Base-by-base conservation (phyloP, 495 filamentous ascomycete genomes). In the Ramalina peruviana region DNA sequence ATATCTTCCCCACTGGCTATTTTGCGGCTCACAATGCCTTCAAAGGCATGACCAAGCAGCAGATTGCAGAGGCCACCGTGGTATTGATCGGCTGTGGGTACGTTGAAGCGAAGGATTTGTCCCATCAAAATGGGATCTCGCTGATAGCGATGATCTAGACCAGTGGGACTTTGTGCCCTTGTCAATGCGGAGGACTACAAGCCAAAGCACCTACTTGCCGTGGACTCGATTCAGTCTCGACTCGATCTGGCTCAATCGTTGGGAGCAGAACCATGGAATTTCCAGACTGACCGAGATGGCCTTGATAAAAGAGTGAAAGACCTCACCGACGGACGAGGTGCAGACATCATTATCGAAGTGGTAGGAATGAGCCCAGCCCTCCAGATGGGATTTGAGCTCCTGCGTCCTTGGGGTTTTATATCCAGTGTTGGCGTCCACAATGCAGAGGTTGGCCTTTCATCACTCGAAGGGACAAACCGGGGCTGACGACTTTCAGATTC, bases 381-480 rank as follows among this genome's bases (percentile, higher is more conserved):
- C 60, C 78, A 73, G 61, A 87, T 86, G 49, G 86, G 79, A 0
- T 95, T 85, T 64, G 88, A 96, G 40, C 65, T 95, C 37, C 54
- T 98, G 38, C 74, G 92, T 46, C 89, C 92, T 19, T 98, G 82
- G 73, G 55, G 55, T 1, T 73, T 80, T 10, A 88, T 98, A 51
- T 83, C 78, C 51, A 89, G 84, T 57, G 87, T 95, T 52, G 92
- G 92, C 2, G 89, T 97, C 20, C 90, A 96, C 58, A 95, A 94
- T 65, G 84, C 73, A 20, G 86, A 88, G 71, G 84, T 87, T 57
- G 12, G 17, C 15, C 15, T 9, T 17, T 19, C 27, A 7, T 23
- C 11, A 16, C 23, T n/a, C 17, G 9, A 13, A 11, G 12, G 9
- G 30, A 11, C 30, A 2, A 13, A 25, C 23, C 0, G 30, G 2